Conservation (phyloP, 2,329 filamentous ascomycete species). For the Allantophomopsis lycopodina region DNA sequence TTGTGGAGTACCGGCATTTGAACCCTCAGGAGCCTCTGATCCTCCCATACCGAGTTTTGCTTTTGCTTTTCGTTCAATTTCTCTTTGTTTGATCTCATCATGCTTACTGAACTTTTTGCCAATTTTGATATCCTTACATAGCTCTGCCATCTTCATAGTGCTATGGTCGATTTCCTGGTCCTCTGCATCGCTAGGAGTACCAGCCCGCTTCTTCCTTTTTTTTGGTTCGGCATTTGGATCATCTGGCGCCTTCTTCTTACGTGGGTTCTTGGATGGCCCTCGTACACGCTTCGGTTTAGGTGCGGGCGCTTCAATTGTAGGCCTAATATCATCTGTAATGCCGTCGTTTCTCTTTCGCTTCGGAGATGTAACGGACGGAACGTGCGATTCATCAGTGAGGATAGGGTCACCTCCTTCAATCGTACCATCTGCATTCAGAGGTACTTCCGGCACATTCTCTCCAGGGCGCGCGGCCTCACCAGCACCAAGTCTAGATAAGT, state of each 20-base stretch:
- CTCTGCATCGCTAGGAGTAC: conserved; percentile 51
- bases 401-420: no score
- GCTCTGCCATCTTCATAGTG: conserved; percentile 56
- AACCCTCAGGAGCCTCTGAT: conserved; percentile 4
- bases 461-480: conserved; percentile 3
- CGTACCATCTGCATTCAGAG: conserved; percentile 12
- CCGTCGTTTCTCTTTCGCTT: no score
- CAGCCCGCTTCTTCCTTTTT: conserved; percentile 12
- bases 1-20: conserved; percentile 1
- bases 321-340: conserved; percentile 1
- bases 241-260: conserved; percentile 1
- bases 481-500: conserved; percentile 4
- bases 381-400: no score
- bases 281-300: background rate
- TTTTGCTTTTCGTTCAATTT: conserved; percentile 28
- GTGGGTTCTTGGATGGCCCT: background rate
- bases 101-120: conserved; percentile 67
- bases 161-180: conserved; percentile 48
- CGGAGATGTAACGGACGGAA: no score
- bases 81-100: conserved; percentile 55
- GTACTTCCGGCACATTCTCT: conserved; percentile 9
- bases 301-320: conserved; percentile 2
- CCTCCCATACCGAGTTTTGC: conserved; percentile 10
- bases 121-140: conserved; percentile 55
- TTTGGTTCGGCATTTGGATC: conserved; percentile 7